Evolutionary conservation across 306 rosid genomes (phyloP).

Genomic region (Trifolium repens): DNA sequence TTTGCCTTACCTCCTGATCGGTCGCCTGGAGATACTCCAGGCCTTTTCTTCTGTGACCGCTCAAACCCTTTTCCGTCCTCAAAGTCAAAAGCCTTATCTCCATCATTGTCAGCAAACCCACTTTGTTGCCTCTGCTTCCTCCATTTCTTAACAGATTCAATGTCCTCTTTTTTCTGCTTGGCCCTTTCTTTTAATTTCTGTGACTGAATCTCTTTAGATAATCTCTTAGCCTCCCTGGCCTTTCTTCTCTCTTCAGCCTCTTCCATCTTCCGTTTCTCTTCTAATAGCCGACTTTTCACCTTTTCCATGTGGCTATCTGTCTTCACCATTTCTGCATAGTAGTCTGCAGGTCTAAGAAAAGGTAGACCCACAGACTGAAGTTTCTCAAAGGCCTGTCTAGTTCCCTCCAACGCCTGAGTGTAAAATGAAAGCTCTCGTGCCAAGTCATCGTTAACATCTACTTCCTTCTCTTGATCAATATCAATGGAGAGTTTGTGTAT

Average conservation of each 20-base stretch:
- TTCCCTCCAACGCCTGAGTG: constrained; percentile 85
- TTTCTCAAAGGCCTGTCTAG: constrained; percentile 74
- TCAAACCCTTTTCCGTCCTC: constrained; percentile 79
- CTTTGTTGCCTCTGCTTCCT: constrained; percentile 94
- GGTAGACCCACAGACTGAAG: constrained; percentile 74
- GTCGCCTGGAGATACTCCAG: constrained; percentile 74
- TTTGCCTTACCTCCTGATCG: constrained; percentile 80
- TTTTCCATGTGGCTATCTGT: constrained; percentile 81
- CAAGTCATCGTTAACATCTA: constrained; percentile 88
- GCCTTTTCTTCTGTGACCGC: constrained; percentile 74
- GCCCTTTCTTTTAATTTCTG: constrained; percentile 84
- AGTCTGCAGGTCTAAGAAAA: constrained; percentile 82
- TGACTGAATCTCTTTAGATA: constrained; percentile 81
- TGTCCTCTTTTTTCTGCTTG: constrained; percentile 85
- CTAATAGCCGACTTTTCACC: constrained; percentile 72
- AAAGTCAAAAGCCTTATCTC: constrained; percentile 53
- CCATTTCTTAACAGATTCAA: constrained; percentile 96
- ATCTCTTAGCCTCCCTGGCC: constrained; percentile 77
- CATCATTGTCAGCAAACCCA: constrained; percentile 71
- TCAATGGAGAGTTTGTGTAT: constrained; percentile 75
- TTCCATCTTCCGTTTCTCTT: constrained; percentile 75
- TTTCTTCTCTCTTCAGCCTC: constrained; percentile 93
- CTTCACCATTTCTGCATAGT: constrained; percentile 95
- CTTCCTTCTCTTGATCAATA: constrained; percentile 74
- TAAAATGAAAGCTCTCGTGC: constrained; percentile 81